Evolutionary conservation across 768 basidiomycete species (phyloP).

Genomic region (Botryobasidium botryosum): DNA sequence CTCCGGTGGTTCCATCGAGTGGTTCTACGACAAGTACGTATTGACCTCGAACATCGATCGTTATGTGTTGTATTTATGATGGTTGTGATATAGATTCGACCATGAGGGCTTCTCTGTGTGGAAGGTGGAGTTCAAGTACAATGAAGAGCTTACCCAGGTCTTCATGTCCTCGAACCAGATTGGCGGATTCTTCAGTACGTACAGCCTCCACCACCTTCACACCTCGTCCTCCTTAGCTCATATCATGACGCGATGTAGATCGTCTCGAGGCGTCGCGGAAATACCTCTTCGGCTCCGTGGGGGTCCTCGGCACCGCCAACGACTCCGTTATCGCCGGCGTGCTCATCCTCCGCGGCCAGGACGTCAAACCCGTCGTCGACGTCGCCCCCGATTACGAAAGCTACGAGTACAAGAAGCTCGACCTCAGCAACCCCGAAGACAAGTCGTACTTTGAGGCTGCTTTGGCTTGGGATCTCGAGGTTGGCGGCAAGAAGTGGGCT

Average conservation of each 20-base stretch:
- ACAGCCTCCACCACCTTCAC: no score
- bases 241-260: conserved; percentile 27
- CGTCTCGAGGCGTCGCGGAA: conserved; percentile 94
- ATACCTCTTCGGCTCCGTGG: conserved; percentile 77
- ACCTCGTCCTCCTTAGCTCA: no score
- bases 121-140: conserved; percentile 95
- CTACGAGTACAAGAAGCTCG: conserved; percentile 63
- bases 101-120: conserved; percentile 76
- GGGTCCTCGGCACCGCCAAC: conserved; percentile 70
- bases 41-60: neutral
- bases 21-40: conserved; percentile 89
- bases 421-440: conserved; percentile 52
- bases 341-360: conserved; percentile 69
- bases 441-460: conserved; percentile 87
- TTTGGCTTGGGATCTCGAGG: conserved; percentile 82
- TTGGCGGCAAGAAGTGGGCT: conserved; percentile 79
- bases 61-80: no score
- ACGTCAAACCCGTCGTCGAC: conserved; percentile 48
- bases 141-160: conserved; percentile 72
- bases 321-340: conserved; percentile 68
- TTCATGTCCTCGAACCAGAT: conserved; percentile 96
- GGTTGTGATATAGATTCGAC: conserved; percentile 80
- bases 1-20: conserved; percentile 65
- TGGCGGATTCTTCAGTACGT: conserved; percentile 65
- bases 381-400: conserved; percentile 87